Evolutionary conservation across 768 basidiomycete genomes (phyloP), one percentile per base, ranked within the genome.

Genomic region (Mycena vulgaris): DNA sequence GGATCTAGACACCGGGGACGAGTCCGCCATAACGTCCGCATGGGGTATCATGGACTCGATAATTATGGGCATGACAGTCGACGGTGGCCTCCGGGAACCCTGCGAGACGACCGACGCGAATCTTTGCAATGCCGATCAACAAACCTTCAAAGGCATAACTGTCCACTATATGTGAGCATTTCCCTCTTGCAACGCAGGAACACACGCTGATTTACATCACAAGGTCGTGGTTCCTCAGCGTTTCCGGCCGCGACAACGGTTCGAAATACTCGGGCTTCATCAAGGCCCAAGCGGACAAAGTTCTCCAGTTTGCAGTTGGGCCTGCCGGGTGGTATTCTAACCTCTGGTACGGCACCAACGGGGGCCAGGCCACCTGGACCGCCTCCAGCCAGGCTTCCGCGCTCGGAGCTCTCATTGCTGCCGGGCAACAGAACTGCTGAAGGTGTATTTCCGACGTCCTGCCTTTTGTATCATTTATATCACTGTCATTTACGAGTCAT

Each of bases 101-200:
- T 74, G 72, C 69, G 72, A 74, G 35, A 39, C 25, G 39, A 64
- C 70, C 25, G 63, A 60, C 31, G 35, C 59, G 19, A 71, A 61
- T 13, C 4, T 21, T 1, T 73, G 72, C 62, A 71, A 74, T 57
- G 59, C 69, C 16, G 72, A 74, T 47, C 72, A 74, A 49, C 65
- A 71, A 21, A 67, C 72, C 16, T 74, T 74, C 72, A 74, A 74
- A 17, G 72, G 72, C 23, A 71, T 74, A 33, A 21, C 37, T 40
- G 35, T 61, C 17, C 58, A 68, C 27, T 74, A 71, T 35, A 74
- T 74, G 72, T 70, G 35, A 33, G 28, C 39, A 21, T 61, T 27
- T 19, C 11, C 25, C 10, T 47, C 2, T 40, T 37, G 17, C 3
- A 27, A 5, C 13, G 17, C 42, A 37, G 25, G 16, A 10, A 27